phyloP scores from a whole-genome alignment of 345 rosid genomes.

The Populus ilicifolia region DNA sequence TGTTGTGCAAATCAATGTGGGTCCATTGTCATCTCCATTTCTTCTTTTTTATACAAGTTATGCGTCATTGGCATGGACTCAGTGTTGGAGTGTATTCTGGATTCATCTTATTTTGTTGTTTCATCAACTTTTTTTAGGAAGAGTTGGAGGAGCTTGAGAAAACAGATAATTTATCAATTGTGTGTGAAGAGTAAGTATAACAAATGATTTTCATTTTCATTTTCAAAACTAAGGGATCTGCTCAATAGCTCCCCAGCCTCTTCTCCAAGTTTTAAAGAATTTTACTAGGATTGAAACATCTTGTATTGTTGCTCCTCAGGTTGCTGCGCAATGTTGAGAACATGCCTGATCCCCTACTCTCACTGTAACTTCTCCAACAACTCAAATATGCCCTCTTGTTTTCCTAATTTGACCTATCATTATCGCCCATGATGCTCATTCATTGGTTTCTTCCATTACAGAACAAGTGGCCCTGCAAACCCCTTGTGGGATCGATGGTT shows the following conservation, averaged over 20 bases:
- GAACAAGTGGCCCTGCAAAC: conserved; percentile 60
- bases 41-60: neutral
- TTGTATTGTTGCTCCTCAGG: conserved; percentile 28
- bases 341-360: conserved; percentile 56
- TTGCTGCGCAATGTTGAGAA: conserved; percentile 35
- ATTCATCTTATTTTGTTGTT: neutral
- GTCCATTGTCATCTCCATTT: neutral
- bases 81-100: neutral
- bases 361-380: conserved; percentile 41
- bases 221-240: neutral
- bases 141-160: conserved; percentile 57
- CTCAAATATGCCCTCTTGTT: neutral
- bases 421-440: conserved; percentile 6
- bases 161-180: conserved; percentile 40
- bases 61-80: conserved; percentile 5
- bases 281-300: conserved; percentile 7
- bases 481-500: conserved; percentile 74
- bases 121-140: conserved; percentile 34
- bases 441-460: conserved; percentile 24
- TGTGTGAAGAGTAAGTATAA: conserved; percentile 62
- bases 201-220: neutral
- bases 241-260: neutral
- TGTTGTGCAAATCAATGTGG: neutral
- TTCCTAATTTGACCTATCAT: neutral
- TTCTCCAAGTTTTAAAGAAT: neutral